Evolutionary conservation across 129 eudicot genomes (phyloP).

Genomic region (sunflower (Helianthus annuus)): HanXRQr2.0-SUNRISE NC_035446.2:112251915-112252414

Average conservation of each 20-base stretch:
- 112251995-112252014: constrained; percentile 77
- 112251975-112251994: not conserved
- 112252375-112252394: constrained; percentile 57
- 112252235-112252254: constrained; percentile 86
- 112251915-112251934: constrained; percentile 99
- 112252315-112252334: constrained; percentile 31
- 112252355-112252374: constrained; percentile 17
- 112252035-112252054: constrained; percentile 50
- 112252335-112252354: not conserved
- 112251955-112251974: not conserved
- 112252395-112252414: constrained; percentile 77
- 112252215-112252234: constrained; percentile 86
- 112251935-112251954: not conserved
- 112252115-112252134: constrained; percentile 91
- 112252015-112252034: constrained; percentile 66
- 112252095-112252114: constrained; percentile 88
- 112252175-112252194: constrained; percentile 15
- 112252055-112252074: constrained; percentile 93
- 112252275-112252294: constrained; percentile 69
- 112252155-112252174: constrained; percentile 8
- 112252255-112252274: constrained; percentile 88
- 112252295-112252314: constrained; percentile 55
- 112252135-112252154: constrained; percentile 15
- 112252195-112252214: constrained; percentile 22
- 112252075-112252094: constrained; percentile 99